Conservation (phyloP, 2,329 filamentous ascomycete species). For the Exserohilum turcica region DNA sequence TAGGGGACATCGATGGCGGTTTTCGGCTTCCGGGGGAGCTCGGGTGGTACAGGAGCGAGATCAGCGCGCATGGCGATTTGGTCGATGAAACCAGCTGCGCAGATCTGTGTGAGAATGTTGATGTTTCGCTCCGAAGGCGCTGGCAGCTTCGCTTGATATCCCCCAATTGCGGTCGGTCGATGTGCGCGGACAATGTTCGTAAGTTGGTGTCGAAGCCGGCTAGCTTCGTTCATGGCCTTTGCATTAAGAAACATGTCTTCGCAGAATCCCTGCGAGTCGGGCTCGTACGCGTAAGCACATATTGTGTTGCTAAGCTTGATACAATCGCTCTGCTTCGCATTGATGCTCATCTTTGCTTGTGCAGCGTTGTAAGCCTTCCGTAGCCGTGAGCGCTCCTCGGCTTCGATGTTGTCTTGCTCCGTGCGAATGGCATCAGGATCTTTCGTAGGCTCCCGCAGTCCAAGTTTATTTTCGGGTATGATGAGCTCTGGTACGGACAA, state of each 20-base stretch:
- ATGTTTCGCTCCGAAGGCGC: slow-evolving; percentile 68
- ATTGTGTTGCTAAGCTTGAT: slow-evolving; percentile 89
- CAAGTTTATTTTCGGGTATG: slow-evolving; percentile 77
- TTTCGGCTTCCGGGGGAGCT: slow-evolving; percentile 66
- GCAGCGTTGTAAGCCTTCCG: slow-evolving; percentile 71
- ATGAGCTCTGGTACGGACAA: slow-evolving; percentile 89
- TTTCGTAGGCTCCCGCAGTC: slow-evolving; percentile 59
- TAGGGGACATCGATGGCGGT: slow-evolving; percentile 94
- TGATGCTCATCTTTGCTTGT: slow-evolving; percentile 78
- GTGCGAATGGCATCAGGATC: slow-evolving; percentile 56
- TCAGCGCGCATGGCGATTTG: slow-evolving; percentile 92
- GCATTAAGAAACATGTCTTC: slow-evolving; percentile 80
- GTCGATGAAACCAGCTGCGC: slow-evolving; percentile 90
- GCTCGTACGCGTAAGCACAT: slow-evolving; percentile 69
- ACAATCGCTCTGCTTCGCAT: slow-evolving; percentile 77
- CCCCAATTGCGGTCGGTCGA: slow-evolving; percentile 57
- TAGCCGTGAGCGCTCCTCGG: slow-evolving; percentile 70
- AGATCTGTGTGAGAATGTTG: slow-evolving; percentile 84
- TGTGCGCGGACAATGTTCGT: slow-evolving; percentile 78
- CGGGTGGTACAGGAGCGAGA: slow-evolving; percentile 69
- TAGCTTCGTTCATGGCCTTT: slow-evolving; percentile 85
- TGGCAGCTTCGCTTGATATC: slow-evolving; percentile 58
- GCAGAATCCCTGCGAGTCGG: slow-evolving; percentile 71
- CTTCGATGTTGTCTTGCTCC: slow-evolving; percentile 71
- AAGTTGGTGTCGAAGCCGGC: slow-evolving; percentile 81